Conservation (phyloP, 164 flowering plant genomes). For the Echeveria elegans region DNA sequence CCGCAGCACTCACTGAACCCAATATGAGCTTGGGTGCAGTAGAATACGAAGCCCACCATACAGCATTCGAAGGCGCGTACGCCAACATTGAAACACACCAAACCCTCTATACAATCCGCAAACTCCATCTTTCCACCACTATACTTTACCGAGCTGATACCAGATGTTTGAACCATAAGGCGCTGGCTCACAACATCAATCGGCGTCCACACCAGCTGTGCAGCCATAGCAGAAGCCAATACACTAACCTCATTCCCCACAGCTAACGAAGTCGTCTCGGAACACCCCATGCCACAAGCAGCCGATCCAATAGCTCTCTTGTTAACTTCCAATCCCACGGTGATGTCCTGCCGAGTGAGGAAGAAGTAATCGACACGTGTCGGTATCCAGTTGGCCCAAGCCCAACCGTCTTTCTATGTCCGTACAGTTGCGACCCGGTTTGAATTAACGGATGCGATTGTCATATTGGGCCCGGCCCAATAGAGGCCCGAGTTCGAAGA, state of each 20-base stretch:
- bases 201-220: slow-evolving; percentile 86
- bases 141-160: slow-evolving; percentile 22
- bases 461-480: not conserved
- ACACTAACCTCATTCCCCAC: slow-evolving; percentile 82
- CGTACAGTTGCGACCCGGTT: not conserved
- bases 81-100: slow-evolving; percentile 75
- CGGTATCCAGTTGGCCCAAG: not conserved
- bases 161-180: slow-evolving; percentile 64
- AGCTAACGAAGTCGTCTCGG: slow-evolving; percentile 51
- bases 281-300: slow-evolving; percentile 39
- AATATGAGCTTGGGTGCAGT: slow-evolving; percentile 15
- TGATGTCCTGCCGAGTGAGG: not conserved
- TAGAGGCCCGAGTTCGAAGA: not conserved
- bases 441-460: not conserved
- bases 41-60: slow-evolving; percentile 91
- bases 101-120: slow-evolving; percentile 77
- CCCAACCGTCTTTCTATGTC: not conserved
- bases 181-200: slow-evolving; percentile 81
- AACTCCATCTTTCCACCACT: slow-evolving; percentile 54
- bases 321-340: slow-evolving; percentile 68
- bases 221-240: slow-evolving; percentile 68
- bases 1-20: not conserved
- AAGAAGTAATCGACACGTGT: not conserved
- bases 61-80: slow-evolving; percentile 86
- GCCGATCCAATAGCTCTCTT: slow-evolving; percentile 60